Conservation (phyloP, 768 basidiomycete species). For the Termitomyces sp. region DNA sequence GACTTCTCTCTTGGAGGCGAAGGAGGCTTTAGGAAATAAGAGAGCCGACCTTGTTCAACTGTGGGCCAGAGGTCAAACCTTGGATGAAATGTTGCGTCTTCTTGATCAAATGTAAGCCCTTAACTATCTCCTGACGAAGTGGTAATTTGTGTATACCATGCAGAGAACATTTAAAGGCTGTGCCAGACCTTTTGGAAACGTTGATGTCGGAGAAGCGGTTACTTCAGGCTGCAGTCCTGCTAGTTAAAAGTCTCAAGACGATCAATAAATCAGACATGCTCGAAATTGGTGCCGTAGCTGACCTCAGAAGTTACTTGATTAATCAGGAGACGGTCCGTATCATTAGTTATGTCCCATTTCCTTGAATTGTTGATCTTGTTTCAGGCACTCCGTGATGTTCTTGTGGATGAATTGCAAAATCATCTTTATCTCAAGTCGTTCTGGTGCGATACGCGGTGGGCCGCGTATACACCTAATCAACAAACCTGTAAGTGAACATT, state of each 20-base stretch:
- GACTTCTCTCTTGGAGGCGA: constrained; percentile 66
- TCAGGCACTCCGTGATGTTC: constrained; percentile 86
- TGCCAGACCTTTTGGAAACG: constrained; percentile 89
- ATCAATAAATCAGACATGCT: constrained; percentile 91
- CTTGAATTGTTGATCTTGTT: not conserved
- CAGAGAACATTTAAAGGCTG: constrained; percentile 85
- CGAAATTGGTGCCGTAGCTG: constrained; percentile 92
- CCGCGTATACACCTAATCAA: constrained; percentile 77
- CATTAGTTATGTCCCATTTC: not conserved
- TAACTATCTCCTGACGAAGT: not conserved
- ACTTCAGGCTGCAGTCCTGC: constrained; percentile 80
- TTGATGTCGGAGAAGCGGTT: constrained; percentile 95
- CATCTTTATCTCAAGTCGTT: constrained; percentile 97
- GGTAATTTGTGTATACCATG: not conserved
- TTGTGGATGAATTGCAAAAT: constrained; percentile 92
- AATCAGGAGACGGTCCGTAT: constrained; percentile 76
- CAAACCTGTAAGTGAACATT: constrained; percentile 50
- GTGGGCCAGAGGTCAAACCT: constrained; percentile 82
- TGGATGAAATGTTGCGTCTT: constrained; percentile 94
- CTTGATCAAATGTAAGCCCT: constrained; percentile 84
- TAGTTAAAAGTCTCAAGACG: constrained; percentile 83
- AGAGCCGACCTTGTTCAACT: constrained; percentile 87
- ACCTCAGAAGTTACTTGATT: constrained; percentile 78
- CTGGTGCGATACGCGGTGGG: constrained; percentile 94
- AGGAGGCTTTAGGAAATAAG: constrained; percentile 74